Evolutionary conservation across 192 early-diverging fungal species (phyloP).

Genomic region (Gigaspora rosea): DNA sequence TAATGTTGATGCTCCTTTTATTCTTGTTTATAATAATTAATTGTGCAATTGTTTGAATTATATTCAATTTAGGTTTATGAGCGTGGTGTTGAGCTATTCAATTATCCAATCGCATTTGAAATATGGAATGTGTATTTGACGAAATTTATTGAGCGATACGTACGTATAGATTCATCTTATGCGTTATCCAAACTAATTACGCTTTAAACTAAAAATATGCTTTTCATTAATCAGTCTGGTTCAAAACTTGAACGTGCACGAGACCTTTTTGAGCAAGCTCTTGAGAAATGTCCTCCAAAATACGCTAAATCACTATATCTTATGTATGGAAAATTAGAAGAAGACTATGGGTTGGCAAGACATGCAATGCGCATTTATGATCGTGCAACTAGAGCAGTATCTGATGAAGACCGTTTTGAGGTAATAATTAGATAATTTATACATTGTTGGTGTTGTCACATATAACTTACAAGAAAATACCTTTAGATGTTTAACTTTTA

Average conservation of each 20-base stretch:
- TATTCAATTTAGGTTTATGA: constrained; percentile 70
- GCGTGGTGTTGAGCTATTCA: constrained; percentile 93
- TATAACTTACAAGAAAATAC: not conserved
- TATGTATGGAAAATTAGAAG: constrained; percentile 91
- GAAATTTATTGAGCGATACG: constrained; percentile 83
- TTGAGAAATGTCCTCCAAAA: constrained; percentile 81
- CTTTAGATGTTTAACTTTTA: constrained; percentile 82
- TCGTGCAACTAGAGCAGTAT: constrained; percentile 82
- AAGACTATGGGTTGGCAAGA: constrained; percentile 85
- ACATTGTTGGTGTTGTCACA: not conserved
- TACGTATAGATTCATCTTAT: constrained; percentile 34
- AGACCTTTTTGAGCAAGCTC: constrained; percentile 94
- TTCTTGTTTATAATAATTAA: not conserved
- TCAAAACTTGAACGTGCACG: constrained; percentile 86
- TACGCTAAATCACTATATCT: constrained; percentile 86
- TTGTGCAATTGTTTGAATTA: not conserved
- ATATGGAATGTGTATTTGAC: constrained; percentile 95
- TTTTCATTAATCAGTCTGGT: constrained; percentile 54
- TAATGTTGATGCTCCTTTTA: not conserved
- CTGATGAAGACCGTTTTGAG: constrained; percentile 71
- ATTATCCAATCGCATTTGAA: constrained; percentile 95
- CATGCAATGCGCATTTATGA: constrained; percentile 95
- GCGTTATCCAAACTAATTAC: not conserved
- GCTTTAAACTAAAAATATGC: not conserved
- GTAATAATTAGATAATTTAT: constrained; percentile 23